Percentiles rank a stretch among this genome's conserved stretches.
Conservation (phyloP, 2,329 filamentous ascomycete genomes). For the Trichoderma oligosporum region DNA sequence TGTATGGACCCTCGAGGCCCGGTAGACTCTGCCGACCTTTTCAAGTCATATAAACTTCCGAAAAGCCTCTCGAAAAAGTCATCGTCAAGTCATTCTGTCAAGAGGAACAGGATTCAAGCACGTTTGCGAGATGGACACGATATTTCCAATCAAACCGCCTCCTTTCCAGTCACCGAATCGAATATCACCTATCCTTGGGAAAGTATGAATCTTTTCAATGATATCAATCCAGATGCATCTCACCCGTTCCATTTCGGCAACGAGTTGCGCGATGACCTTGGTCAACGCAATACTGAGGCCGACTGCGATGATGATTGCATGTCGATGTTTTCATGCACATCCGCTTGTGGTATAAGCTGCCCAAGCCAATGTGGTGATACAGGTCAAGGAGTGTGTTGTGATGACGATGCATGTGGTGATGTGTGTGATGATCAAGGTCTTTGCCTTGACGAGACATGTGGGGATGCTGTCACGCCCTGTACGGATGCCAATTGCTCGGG, state of each 20-base stretch:
- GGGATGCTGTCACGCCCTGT: conserved; percentile 35
- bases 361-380: conserved; percentile 35
- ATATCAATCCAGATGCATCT: conserved; percentile 12
- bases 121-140: not conserved
- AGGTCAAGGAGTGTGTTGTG: conserved; percentile 35
- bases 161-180: conserved; percentile 10
- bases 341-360: conserved; percentile 35
- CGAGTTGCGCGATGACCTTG: not conserved
- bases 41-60: not conserved
- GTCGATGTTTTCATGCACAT: conserved; percentile 33
- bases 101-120: not conserved
- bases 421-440: conserved; percentile 29
- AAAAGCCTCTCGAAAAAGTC: not conserved
- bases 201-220: conserved; percentile 20
- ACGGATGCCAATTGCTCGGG: conserved; percentile 34
- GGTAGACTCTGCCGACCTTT: conserved; percentile 19
- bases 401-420: conserved; percentile 33
- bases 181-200: conserved; percentile 22
- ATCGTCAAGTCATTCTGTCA: not conserved
- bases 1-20: conserved; percentile 28
- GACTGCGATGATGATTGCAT: conserved; percentile 30
- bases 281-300: not conserved
- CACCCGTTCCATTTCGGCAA: not conserved
- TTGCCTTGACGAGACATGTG: conserved; percentile 34
- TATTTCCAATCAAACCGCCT: not conserved